Evolutionary conservation across 1,139 yeast genomes (phyloP), one percentile per base, ranked within the genome.

Genomic region (Keqinozyma sinolaborantium): DNA sequence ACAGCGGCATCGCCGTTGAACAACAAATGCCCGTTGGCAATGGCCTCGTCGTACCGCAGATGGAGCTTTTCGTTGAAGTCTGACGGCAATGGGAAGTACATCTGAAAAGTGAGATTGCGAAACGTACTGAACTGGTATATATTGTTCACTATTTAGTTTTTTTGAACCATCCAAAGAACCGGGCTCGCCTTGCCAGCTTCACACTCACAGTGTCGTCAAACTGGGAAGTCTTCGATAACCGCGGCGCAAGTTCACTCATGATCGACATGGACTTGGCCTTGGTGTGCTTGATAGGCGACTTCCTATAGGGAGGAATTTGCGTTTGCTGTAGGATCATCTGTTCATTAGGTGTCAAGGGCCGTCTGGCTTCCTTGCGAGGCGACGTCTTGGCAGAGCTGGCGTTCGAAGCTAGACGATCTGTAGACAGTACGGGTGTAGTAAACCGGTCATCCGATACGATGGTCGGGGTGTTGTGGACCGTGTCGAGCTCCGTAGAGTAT

Each of bases 1-100:
- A 39, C 41, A 2, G 63, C 64, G 3, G 48, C 34, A 1, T 46
- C 53, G 0, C 71, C 71, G 42, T 57, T 58, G 45, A 53, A 67
- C 16, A 53, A 39, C 30, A 67, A 39, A 14, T 51, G 40, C 1
- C 51, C 55, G 18, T 40, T 35, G 1, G 42, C 30, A 3, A 53
- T 32, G 2, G 73, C 73, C 12, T 44, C 35, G 1, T 53, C 49
- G 36, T 57, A 68, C 33, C 51, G 60, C 2, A 37, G 36, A 5
- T 47, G 29, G 20, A 66, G 40, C 2, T 23, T 30, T 10, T 47
- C 30, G 27, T 44, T 41, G 38, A 66, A 66, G 29, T 57, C 42
- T 4, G 41, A 38, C 14, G 64, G 58, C n/a, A 62, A 29, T 11
- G 42, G 37, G 33, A 39, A 53, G 19, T 43, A 41, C 61, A 55